Percentiles rank a stretch among this genome's conserved stretches.
phyloP scores from a whole-genome alignment of 768 basidiomycete species.

The Boletus insuetus region DNA sequence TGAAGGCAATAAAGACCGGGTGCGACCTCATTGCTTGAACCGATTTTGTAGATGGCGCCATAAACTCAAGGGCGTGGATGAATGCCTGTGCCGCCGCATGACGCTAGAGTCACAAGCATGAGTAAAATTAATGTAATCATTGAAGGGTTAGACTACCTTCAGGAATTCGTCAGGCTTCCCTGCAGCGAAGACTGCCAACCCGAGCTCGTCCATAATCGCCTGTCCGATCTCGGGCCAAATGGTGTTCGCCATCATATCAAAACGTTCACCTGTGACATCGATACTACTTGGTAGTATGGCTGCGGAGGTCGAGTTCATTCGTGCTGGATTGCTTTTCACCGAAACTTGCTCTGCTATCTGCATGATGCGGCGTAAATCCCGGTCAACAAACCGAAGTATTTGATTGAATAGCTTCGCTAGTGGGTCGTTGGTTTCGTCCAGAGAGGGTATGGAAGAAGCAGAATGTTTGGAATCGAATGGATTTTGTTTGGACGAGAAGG shows the following conservation, averaged over 20 bases:
- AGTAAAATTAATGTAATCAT: not conserved
- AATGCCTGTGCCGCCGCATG: constrained; percentile 84
- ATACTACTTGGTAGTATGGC: not conserved
- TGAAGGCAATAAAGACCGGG: constrained; percentile 67
- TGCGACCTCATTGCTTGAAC: constrained; percentile 72
- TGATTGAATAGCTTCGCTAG: constrained; percentile 79
- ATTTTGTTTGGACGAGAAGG: constrained; percentile 42
- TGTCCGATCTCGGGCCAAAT: constrained; percentile 84
- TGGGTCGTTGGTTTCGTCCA: constrained; percentile 66
- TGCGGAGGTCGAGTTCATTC: constrained; percentile 7
- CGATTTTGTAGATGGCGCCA: constrained; percentile 73
- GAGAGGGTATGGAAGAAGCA: constrained; percentile 43
- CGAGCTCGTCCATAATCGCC: constrained; percentile 83
- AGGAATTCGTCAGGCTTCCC: constrained; percentile 90
- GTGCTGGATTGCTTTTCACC: constrained; percentile 41
- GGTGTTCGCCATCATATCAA: constrained; percentile 84
- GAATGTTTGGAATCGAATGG: constrained; percentile 34
- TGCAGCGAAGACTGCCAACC: constrained; percentile 80
- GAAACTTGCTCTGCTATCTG: constrained; percentile 69
- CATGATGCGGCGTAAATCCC: constrained; percentile 73
- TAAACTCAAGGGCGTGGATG: constrained; percentile 73
- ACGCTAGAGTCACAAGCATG: constrained; percentile 48
- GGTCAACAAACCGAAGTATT: constrained; percentile 75
- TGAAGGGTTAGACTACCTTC: constrained; percentile 49
- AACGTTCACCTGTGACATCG: constrained; percentile 39